Conservation (phyloP, 441 rosid species). For the Euphorbia celastroides region DNA sequence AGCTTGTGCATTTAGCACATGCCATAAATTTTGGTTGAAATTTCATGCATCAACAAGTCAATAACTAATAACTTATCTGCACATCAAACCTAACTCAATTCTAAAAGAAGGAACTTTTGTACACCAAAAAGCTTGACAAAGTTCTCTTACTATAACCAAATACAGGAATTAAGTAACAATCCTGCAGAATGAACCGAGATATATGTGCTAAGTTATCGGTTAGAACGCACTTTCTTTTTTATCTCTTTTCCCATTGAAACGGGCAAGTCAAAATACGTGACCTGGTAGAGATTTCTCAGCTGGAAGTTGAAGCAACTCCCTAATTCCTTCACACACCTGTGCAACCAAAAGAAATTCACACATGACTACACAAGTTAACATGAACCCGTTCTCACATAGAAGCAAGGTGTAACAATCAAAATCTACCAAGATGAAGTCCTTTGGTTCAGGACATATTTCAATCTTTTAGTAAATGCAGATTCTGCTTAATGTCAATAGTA, state of each 20-base stretch:
- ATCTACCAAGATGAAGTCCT: not conserved
- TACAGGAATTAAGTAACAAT: too few relatives aligned
- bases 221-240: too few relatives aligned
- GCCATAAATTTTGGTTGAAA: too few relatives aligned
- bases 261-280: constrained; percentile 36
- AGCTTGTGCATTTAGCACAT: not conserved
- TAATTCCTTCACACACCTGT: constrained; percentile 71
- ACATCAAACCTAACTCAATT: not conserved
- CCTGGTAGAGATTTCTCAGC: constrained; percentile 39
- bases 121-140: too few relatives aligned
- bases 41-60: not conserved
- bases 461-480: not conserved
- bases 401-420: too few relatives aligned
- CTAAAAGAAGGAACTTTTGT: too few relatives aligned
- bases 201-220: too few relatives aligned
- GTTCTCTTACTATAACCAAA: too few relatives aligned
- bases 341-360: not conserved
- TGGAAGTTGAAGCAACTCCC: constrained; percentile 67
- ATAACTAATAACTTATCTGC: not conserved
- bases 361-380: not conserved
- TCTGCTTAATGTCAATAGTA: not conserved
- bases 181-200: too few relatives aligned
- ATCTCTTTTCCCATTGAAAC: too few relatives aligned
- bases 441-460: not conserved
- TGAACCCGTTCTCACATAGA: too few relatives aligned